Percentiles rank a stretch among this genome's conserved stretches.
phyloP scores from a whole-genome alignment of 2,329 filamentous ascomycete genomes.

The Talaromyces marneffei region DNA sequence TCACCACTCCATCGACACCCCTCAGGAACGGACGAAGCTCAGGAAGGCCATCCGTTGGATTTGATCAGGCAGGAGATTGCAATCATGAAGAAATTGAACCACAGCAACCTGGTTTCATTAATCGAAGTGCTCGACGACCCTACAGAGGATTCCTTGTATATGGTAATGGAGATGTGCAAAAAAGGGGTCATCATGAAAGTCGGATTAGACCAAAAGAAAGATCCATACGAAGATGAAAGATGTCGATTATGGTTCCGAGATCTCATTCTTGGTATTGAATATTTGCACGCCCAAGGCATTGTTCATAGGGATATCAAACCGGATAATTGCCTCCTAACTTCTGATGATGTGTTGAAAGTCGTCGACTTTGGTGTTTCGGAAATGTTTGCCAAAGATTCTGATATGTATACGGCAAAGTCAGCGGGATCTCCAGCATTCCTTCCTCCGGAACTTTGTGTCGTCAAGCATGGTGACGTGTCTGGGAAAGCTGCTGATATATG shows the following conservation, averaged over 20 bases:
- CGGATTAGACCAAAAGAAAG: slow-evolving; percentile 72
- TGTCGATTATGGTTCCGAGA: slow-evolving; percentile 93
- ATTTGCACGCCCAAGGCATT: slow-evolving; percentile 88
- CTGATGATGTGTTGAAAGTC: slow-evolving; percentile 90
- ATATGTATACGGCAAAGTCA: slow-evolving; percentile 89
- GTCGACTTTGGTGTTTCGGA: slow-evolving; percentile 99
- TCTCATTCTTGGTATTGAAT: slow-evolving; percentile 90
- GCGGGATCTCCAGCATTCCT: slow-evolving; percentile 93
- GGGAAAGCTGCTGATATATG: slow-evolving; percentile 91
- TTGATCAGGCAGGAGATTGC: slow-evolving; percentile 94
- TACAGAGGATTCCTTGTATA: slow-evolving; percentile 91
- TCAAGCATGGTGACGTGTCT: slow-evolving; percentile 78
- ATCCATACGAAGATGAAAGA: slow-evolving; percentile 73
- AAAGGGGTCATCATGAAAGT: slow-evolving; percentile 98
- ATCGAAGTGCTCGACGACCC: slow-evolving; percentile 95
- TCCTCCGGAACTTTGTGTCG: slow-evolving; percentile 83
- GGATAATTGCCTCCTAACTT: slow-evolving; percentile 85
- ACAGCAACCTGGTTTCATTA: slow-evolving; percentile 85
- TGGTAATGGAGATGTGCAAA: slow-evolving; percentile 99
- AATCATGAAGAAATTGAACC: slow-evolving; percentile 98
- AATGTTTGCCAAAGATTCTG: slow-evolving; percentile 84
- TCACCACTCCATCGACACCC: slow-evolving; percentile 59
- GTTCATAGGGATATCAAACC: slow-evolving; percentile 97
- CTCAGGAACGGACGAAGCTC: slow-evolving; percentile 45
- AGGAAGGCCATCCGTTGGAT: slow-evolving; percentile 66